Evolutionary conservation across 306 rosid genomes (phyloP), one percentile per base, ranked within the genome.

Genomic region (Cicer arietinum): DNA sequence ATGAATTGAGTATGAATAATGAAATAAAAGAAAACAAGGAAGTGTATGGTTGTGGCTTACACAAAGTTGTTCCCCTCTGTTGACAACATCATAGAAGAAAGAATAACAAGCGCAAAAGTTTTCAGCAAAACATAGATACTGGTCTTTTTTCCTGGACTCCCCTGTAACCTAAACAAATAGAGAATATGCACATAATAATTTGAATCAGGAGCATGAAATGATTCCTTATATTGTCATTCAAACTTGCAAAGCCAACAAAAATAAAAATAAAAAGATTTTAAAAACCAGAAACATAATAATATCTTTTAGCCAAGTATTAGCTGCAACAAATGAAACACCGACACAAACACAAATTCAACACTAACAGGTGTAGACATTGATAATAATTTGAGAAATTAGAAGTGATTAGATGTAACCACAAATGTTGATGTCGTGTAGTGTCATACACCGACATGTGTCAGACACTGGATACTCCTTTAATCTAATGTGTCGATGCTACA

Each of bases 51-150:
- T 7, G 8, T 11, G 43, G 69, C 97, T 86, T 80, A 87, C 98
- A 81, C 92, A 91, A 50, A 94, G 94, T 50, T 91, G 98, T 59
- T 94, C 97, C 75, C 91, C 91, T 85, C 92, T 88, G 80, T 89
- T 94, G 13, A 91, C 91, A 76, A 85, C 85, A 71, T 90, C 97
- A 53, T 86, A 91, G 88, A 88, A 91, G 91, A 94, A 94, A n/a
- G 97, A 90, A 81, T 88, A 88, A 70, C 97, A 94, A 20, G 86
- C 89, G 39, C 98, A 94, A 43, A 82, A 94, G 78, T 85, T 85
- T 67, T 88, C 90, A 30, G 97, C 82, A 77, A 94, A 91, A 78
- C 96, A 90, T 18, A 88, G 79, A 80, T 90, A 91, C 73, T 86
- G 89, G 78, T 94, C 98, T 86, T 91, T 91, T 69, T 88, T 90